Conservation (phyloP, 2,329 filamentous ascomycete species). For the Arachnomyces sp. region DNA sequence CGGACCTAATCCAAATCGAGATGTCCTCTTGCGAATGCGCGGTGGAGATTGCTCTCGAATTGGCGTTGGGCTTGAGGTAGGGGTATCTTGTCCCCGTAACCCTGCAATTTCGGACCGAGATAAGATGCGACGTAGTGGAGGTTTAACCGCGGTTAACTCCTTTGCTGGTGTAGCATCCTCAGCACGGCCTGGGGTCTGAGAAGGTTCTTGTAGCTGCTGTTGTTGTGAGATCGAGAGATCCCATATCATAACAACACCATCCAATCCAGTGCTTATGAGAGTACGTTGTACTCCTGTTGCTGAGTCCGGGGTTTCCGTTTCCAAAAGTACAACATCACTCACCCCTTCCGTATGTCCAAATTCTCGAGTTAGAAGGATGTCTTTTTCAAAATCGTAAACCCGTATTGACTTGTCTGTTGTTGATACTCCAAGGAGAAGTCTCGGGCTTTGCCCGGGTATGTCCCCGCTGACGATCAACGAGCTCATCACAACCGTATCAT, state of each 20-base stretch:
- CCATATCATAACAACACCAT: constrained; percentile 82
- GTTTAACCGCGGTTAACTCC: constrained; percentile 51
- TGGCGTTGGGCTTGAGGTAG: constrained; percentile 35
- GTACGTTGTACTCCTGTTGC: constrained; percentile 40
- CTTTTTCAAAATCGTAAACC: constrained; percentile 73
- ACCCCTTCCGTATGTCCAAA: constrained; percentile 95
- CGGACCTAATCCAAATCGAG: constrained; percentile 43
- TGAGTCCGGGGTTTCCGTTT: constrained; percentile 28
- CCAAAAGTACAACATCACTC: constrained; percentile 69
- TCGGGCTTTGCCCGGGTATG: constrained; percentile 48
- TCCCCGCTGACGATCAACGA: constrained; percentile 58
- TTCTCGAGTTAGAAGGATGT: constrained; percentile 73
- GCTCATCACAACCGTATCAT: constrained; percentile 76
- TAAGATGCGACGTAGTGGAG: constrained; percentile 74
- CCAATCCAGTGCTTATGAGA: constrained; percentile 67
- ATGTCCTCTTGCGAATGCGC: constrained; percentile 48
- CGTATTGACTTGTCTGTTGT: constrained; percentile 94
- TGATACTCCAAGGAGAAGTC: constrained; percentile 76
- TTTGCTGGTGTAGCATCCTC: constrained; percentile 38
- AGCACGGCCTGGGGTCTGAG: constrained; percentile 20
- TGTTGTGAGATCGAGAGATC: constrained; percentile 27
- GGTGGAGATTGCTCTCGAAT: constrained; percentile 42
- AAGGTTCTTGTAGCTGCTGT: constrained; percentile 21
- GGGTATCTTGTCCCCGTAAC: constrained; percentile 51
- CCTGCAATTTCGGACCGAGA: constrained; percentile 82